Evolutionary conservation across 2,329 filamentous ascomycete species (phyloP).

Genomic region (Xylaria sp.): DNA sequence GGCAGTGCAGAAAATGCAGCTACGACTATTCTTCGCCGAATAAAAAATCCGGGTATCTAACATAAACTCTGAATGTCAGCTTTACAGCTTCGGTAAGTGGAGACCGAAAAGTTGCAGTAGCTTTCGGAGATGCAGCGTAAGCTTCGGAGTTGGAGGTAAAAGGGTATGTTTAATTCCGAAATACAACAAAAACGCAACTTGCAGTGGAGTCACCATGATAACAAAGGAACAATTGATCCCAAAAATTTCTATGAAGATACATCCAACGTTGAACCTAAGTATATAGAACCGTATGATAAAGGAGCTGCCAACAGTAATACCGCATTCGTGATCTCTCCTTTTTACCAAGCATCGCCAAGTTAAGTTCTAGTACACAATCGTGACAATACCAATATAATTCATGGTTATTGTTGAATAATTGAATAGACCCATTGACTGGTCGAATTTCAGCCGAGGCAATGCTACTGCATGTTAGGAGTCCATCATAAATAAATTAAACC

Average conservation of each 20-base stretch:
- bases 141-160: slow-evolving; percentile 6
- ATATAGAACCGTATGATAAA: not conserved
- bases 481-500: too few species aligned
- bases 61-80: not conserved
- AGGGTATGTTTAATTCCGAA: slow-evolving; percentile 2
- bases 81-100: slow-evolving; percentile 9
- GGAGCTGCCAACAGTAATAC: too few species aligned
- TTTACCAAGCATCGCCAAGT: too few species aligned
- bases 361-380: too few species aligned
- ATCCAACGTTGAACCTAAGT: not conserved
- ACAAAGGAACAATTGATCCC: not conserved
- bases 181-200: not conserved
- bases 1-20: not conserved
- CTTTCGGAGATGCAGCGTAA: slow-evolving; percentile 16
- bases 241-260: not conserved
- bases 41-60: not conserved
- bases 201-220: not conserved
- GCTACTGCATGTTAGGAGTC: too few species aligned
- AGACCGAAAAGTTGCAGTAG: not conserved
- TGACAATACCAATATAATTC: too few species aligned
- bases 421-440: too few species aligned
- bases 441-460: too few species aligned
- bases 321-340: too few species aligned
- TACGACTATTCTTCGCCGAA: not conserved
- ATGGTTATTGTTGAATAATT: too few species aligned